Conservation (phyloP, 2,329 filamentous ascomycete species). For the Seiridium cupressi region DNA sequence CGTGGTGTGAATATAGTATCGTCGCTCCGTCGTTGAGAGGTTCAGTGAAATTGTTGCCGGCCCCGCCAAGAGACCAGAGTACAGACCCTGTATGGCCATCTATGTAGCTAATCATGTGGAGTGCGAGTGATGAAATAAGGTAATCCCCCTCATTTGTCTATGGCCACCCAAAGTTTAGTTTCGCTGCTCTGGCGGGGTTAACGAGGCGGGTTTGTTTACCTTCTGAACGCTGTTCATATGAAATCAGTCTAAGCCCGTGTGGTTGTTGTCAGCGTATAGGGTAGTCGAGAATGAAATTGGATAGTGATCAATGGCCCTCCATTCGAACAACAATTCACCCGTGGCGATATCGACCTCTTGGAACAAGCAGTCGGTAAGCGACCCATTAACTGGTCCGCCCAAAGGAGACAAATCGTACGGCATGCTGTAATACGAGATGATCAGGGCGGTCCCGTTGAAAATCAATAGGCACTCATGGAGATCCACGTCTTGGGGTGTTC, state of each 20-base stretch:
- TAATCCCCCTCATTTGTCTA: constrained; percentile 32
- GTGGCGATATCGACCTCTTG: constrained; percentile 36
- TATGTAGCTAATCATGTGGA: constrained; percentile 28
- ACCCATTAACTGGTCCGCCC: background rate
- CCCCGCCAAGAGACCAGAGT: constrained; percentile 37
- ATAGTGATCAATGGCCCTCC: constrained; percentile 31
- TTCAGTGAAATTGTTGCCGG: constrained; percentile 34
- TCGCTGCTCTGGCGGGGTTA: no score
- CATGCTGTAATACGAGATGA: background rate
- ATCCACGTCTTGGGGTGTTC: background rate
- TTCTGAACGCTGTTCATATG: constrained; percentile 38
- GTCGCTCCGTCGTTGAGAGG: constrained; percentile 32
- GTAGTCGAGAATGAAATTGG: constrained; percentile 14
- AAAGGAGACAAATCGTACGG: background rate
- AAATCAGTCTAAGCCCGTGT: constrained; percentile 32
- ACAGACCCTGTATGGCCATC: constrained; percentile 28
- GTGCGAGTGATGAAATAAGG: constrained; percentile 33
- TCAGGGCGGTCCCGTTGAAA: background rate
- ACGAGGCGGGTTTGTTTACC: no score
- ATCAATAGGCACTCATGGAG: background rate
- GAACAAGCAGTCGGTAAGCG: constrained; percentile 20
- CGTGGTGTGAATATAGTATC: constrained; percentile 36
- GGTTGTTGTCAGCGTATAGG: constrained; percentile 1
- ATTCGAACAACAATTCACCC: constrained; percentile 34
- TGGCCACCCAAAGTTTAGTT: no score